Evolutionary conservation across 257 asterid species (phyloP), one percentile per base, ranked within the genome.

Genomic region (Leptodermis oblonga): DNA sequence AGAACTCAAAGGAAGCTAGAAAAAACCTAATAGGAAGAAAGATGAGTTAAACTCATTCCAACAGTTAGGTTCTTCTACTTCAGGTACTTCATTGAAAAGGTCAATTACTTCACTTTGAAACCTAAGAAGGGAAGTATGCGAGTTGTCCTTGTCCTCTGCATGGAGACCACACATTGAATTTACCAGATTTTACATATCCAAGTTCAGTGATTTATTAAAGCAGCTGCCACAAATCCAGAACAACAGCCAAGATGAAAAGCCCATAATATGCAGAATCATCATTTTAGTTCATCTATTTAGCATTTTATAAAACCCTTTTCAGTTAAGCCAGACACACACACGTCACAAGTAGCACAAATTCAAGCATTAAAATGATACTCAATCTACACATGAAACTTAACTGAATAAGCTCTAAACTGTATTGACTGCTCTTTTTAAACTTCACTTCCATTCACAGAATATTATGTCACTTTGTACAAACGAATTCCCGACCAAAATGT

Each of bases 271-370:
- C 36, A 34, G 23, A 33, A 5, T 14, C 2, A 37, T 46, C 70
- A 49, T 23, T 14, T 34, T 28, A 33, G n/a, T 52, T 41, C 49
- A 52, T n/a, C n/a, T 52, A 5, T 20, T 12, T 22, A 6, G 9
- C 1, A 12, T 53, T 52, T 22, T 48, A 17, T 17, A 48, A 17
- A 58, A 18, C 64, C 18, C 42, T 31, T 56, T 20, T 20, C 41
- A 58, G 42, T 31, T 58, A 17, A 31, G 41, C 25, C 42, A n/a
- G n/a, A n/a, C n/a, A n/a, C n/a, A n/a, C n/a, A n/a, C n/a, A n/a
- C n/a, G n/a, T n/a, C n/a, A n/a, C n/a, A n/a, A n/a, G n/a, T n/a
- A 67, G 34, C 42, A 31, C 61, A 67, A 65, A 67, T 67, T 65
- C 48, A 33, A 31, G 46, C 49, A 15, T n/a, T 25, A 8, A 4